Percentiles rank a stretch among this genome's conserved stretches.
Conservation (phyloP, 192 early-diverging fungal species). For the Thoreauomyces humboldtii region DNA sequence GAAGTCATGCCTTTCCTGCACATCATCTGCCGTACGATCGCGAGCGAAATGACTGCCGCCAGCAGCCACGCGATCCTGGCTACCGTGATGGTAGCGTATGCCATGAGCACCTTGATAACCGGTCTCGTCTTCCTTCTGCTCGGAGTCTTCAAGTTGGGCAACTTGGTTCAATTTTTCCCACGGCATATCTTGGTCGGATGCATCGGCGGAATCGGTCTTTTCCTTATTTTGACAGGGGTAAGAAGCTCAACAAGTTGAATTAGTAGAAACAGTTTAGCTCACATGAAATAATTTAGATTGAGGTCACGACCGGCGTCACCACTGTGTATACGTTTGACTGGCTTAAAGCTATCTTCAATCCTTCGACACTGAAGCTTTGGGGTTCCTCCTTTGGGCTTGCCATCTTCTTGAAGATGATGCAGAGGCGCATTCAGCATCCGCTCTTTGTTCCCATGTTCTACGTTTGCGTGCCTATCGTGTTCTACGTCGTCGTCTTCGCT, state of each 20-base stretch:
- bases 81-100: constrained; percentile 87
- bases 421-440: constrained; percentile 65
- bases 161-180: constrained; percentile 55
- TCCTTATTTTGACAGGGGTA: constrained; percentile 85
- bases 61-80: constrained; percentile 72
- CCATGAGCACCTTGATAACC: constrained; percentile 83
- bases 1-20: constrained; percentile 90
- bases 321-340: constrained; percentile 60
- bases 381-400: constrained; percentile 58
- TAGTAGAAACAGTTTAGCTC: too few species aligned
- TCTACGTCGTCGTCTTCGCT: constrained; percentile 65
- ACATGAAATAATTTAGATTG: too few species aligned
- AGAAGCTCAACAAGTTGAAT: too few species aligned
- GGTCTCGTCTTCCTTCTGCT: constrained; percentile 83
- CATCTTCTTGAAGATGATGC: constrained; percentile 63
- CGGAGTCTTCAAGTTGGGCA: constrained; percentile 74
- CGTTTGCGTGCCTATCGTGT: constrained; percentile 71
- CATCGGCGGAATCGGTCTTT: constrained; percentile 65
- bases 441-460: constrained; percentile 91
- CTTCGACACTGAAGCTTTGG: constrained; percentile 76
- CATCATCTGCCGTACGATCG: constrained; percentile 68
- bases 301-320: constrained; percentile 72
- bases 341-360: constrained; percentile 65
- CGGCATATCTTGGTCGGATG: constrained; percentile 93
- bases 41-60: constrained; percentile 54